Percentiles rank a stretch among this genome's conserved stretches.
These are phyloP conservation scores for Backusella circina DNA, from an alignment of 192 early-diverging fungal genomes.

Conservation along the genomic window DNA sequence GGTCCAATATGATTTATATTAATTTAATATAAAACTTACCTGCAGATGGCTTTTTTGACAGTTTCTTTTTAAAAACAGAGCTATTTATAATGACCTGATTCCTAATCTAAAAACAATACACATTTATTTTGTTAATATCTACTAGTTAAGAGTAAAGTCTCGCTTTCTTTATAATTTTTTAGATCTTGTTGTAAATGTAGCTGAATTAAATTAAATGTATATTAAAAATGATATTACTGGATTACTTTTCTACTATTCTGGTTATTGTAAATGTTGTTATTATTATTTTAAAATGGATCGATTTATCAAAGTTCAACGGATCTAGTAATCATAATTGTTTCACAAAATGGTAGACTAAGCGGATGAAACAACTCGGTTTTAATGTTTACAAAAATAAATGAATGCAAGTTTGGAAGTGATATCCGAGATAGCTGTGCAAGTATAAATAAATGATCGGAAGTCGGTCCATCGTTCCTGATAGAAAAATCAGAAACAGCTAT, in stretches of 20 bases:
- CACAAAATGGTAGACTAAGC: slow-evolving; percentile 14
- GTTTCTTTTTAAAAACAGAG: neutral
- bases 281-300: neutral
- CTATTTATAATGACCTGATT: no score
- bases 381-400: neutral
- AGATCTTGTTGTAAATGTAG: neutral
- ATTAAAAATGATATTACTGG: neutral
- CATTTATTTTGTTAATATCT: no score
- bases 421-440: neutral
- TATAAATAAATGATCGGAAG: neutral
- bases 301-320: neutral
- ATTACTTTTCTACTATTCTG: no score
- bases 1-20: neutral
- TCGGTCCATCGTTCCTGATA: neutral
- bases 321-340: neutral
- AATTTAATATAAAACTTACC: neutral
- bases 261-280: no score
- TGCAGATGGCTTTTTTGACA: neutral
- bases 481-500: neutral
- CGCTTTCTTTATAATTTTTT: neutral
- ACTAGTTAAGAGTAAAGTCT: neutral
- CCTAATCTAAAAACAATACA: no score
- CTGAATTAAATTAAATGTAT: neutral
- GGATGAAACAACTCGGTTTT: slow-evolving; percentile 28
- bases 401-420: neutral